These are phyloP conservation scores for Cyclostephanos invisitatus DNA, from an alignment of 108 stramenopile species.

Conservation along the genomic window DNA sequence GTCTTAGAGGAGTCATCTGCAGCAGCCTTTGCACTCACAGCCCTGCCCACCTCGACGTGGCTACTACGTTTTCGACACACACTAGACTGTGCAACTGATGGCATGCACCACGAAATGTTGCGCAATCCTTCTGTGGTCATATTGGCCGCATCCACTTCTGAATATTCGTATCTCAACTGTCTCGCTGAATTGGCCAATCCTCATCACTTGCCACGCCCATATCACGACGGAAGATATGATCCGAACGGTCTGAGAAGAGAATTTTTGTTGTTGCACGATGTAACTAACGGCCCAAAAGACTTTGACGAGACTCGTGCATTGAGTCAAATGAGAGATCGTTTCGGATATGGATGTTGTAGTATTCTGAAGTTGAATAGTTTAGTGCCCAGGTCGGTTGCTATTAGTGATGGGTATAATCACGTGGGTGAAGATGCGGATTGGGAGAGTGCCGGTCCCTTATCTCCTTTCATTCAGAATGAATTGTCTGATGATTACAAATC, in stretches of 20 bases:
- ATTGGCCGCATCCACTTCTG: constrained; percentile 35
- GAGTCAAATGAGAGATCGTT: constrained; percentile 52
- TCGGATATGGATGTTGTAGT: constrained; percentile 66
- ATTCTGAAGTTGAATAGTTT: constrained; percentile 72
- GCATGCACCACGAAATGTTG: constrained; percentile 50
- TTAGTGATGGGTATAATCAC: constrained; percentile 50
- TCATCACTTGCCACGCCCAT: constrained; percentile 67
- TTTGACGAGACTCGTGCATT: constrained; percentile 49
- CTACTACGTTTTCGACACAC: constrained; percentile 67
- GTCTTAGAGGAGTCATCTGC: constrained; percentile 52
- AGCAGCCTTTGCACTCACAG: constrained; percentile 70
- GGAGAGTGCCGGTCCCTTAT: constrained; percentile 48
- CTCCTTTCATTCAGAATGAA: constrained; percentile 24
- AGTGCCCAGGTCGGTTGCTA: constrained; percentile 26
- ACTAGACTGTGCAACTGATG: constrained; percentile 67
- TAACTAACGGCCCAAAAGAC: constrained; percentile 56
- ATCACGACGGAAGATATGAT: constrained; percentile 68
- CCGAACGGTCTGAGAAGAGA: constrained; percentile 64
- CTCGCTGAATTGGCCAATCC: constrained; percentile 50
- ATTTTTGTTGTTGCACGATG: constrained; percentile 82
- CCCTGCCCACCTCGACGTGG: constrained; percentile 68
- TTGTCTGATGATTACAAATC: constrained; percentile 19
- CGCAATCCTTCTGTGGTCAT: constrained; percentile 40
- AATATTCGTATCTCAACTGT: constrained; percentile 28
- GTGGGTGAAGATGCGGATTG: constrained; percentile 58